Percentiles rank a stretch among this genome's conserved stretches.
Conservation (phyloP, 2,329 filamentous ascomycete species). For the Rhytidhysteron rufulum region DNA sequence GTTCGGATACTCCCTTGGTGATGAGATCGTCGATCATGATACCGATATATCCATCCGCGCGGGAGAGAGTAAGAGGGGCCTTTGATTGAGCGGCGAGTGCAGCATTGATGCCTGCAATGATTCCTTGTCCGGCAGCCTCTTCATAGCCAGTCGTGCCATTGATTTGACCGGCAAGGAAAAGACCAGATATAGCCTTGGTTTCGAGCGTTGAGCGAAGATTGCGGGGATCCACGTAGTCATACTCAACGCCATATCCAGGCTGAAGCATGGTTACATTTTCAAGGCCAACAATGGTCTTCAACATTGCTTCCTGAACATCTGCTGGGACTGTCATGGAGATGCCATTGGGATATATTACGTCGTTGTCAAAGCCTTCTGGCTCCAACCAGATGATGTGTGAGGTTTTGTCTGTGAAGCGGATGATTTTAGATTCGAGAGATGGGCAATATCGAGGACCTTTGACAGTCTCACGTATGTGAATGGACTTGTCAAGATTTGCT, state of each 20-base stretch:
- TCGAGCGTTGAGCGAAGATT: conserved; percentile 85
- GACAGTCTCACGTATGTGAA: conserved; percentile 93
- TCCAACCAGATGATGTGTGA: conserved; percentile 94
- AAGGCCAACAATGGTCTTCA: conserved; percentile 84
- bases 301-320: conserved; percentile 76
- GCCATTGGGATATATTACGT: conserved; percentile 92
- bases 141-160: conserved; percentile 98
- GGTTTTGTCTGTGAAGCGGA: conserved; percentile 77
- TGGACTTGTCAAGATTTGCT: conserved; percentile 87
- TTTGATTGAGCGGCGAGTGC: conserved; percentile 71
- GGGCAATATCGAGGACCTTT: conserved; percentile 94
- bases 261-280: conserved; percentile 91
- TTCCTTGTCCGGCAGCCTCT: conserved; percentile 89
- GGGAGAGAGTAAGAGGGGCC: conserved; percentile 63
- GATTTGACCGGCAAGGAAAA: conserved; percentile 94
- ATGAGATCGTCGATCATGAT: conserved; percentile 98
- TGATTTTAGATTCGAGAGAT: conserved; percentile 89
- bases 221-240: conserved; percentile 95
- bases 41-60: conserved; percentile 92
- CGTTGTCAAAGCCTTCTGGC: conserved; percentile 86
- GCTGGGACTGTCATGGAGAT: conserved; percentile 95
- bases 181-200: conserved; percentile 82
- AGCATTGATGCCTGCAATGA: conserved; percentile 91
- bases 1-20: conserved; percentile 94
- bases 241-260: conserved; percentile 94